Evolutionary conservation across 345 rosid species (phyloP).

Genomic region (Linum lewisii): DNA sequence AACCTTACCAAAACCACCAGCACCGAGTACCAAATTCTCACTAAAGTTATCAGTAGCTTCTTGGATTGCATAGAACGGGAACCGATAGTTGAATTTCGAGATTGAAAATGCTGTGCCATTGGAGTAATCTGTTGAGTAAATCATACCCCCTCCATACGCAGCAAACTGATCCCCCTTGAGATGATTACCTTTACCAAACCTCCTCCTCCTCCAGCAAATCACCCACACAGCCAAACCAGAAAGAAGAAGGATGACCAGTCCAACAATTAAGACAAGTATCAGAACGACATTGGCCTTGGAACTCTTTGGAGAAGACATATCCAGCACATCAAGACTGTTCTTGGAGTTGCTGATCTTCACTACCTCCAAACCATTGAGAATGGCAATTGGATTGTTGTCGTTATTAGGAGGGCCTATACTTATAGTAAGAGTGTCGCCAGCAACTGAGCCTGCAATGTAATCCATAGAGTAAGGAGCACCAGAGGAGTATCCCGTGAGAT

Average conservation of each 20-base stretch:
- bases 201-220: neutral
- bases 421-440: slow-evolving; percentile 24
- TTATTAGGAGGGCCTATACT: slow-evolving; percentile 49
- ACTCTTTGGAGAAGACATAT: neutral
- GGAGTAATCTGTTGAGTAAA: neutral
- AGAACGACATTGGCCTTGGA: neutral
- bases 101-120: neutral
- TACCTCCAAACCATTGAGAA: slow-evolving; percentile 1
- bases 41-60: slow-evolving; percentile 16
- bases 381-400: neutral
- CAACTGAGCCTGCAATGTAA: slow-evolving; percentile 30
- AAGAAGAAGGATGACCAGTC: neutral
- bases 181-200: neutral
- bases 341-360: slow-evolving; percentile 5
- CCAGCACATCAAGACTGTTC: slow-evolving; percentile 3
- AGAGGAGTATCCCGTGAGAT: slow-evolving; percentile 16
- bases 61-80: slow-evolving; percentile 16
- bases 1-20: slow-evolving; percentile 17
- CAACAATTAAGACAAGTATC: neutral
- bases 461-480: slow-evolving; percentile 61
- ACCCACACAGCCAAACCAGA: slow-evolving; percentile 1
- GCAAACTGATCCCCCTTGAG: neutral
- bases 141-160: neutral
- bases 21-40: slow-evolving; percentile 12
- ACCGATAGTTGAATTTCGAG: slow-evolving; percentile 11